phyloP scores from a whole-genome alignment of 495 filamentous ascomycete genomes.

The Neurospora tetraspora region DNA sequence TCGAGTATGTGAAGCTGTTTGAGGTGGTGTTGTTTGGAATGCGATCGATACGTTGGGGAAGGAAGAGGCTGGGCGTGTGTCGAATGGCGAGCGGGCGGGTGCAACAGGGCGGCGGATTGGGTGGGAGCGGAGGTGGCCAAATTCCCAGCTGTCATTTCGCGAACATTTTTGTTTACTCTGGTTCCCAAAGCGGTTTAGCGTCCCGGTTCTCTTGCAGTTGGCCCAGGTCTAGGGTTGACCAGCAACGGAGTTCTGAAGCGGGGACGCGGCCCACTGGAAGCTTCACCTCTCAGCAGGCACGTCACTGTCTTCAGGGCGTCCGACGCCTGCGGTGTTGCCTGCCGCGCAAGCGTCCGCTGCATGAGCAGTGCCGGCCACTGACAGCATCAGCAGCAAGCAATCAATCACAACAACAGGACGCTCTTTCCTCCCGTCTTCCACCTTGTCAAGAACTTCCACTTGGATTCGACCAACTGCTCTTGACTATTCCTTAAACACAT shows the following conservation, averaged over 20 bases:
- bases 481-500: not conserved
- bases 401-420: not conserved
- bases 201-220: not conserved
- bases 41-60: not conserved
- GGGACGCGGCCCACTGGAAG: not conserved
- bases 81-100: not conserved
- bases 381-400: not conserved
- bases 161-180: constrained; percentile 20
- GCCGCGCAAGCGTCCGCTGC: not conserved
- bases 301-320: not conserved
- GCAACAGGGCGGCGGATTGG: not conserved
- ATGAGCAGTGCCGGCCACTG: not conserved
- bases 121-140: constrained; percentile 7
- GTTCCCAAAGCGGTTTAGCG: constrained; percentile 18
- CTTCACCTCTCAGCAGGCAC: constrained; percentile 2
- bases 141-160: constrained; percentile 16
- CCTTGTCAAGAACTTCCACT: not conserved
- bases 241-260: constrained; percentile 5
- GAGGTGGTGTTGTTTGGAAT: not conserved
- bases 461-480: not conserved
- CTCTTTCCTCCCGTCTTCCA: not conserved
- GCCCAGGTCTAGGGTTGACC: constrained; percentile 3
- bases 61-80: not conserved
- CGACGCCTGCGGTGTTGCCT: not conserved
- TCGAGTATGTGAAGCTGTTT: not conserved